Evolutionary conservation across 78 protist genomes (phyloP).

Genomic region (Paulinella micropora): DNA sequence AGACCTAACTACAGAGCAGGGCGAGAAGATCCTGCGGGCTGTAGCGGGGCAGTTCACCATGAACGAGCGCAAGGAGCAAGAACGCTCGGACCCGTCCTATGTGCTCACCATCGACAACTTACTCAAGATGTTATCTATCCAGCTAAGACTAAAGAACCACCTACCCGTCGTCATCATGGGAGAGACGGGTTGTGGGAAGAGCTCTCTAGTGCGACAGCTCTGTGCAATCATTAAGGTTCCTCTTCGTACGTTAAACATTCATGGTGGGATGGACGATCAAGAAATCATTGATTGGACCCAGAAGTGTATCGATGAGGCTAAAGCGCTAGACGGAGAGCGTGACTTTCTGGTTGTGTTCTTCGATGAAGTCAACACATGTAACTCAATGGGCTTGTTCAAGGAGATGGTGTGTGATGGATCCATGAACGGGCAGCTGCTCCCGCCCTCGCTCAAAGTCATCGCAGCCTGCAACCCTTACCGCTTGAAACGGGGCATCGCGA

Average conservation of each 20-base stretch:
- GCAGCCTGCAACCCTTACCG: conserved; percentile 61
- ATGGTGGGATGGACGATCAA: conserved; percentile 25
- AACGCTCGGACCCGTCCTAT: no score
- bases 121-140: conserved; percentile 15
- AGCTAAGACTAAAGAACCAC: background rate
- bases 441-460: background rate
- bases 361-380: conserved; percentile 56
- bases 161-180: conserved; percentile 54
- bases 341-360: conserved; percentile 17
- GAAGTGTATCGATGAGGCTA: background rate
- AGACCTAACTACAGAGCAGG: no score
- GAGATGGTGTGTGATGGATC: conserved; percentile 24
- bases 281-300: conserved; percentile 17
- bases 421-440: conserved; percentile 8
- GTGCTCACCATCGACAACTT: conserved; percentile 24
- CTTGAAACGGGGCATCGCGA: background rate
- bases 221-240: background rate
- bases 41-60: no score
- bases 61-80: no score
- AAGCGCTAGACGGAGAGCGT: background rate
- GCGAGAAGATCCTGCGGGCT: no score
- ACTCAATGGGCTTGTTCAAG: conserved; percentile 26
- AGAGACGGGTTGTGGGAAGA: conserved; percentile 59
- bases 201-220: conserved; percentile 15
- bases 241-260: conserved; percentile 14